Evolutionary conservation across 2,329 filamentous ascomycete species (phyloP), one percentile per base, ranked within the genome.

Genomic region (Xylaria sp.): DNA sequence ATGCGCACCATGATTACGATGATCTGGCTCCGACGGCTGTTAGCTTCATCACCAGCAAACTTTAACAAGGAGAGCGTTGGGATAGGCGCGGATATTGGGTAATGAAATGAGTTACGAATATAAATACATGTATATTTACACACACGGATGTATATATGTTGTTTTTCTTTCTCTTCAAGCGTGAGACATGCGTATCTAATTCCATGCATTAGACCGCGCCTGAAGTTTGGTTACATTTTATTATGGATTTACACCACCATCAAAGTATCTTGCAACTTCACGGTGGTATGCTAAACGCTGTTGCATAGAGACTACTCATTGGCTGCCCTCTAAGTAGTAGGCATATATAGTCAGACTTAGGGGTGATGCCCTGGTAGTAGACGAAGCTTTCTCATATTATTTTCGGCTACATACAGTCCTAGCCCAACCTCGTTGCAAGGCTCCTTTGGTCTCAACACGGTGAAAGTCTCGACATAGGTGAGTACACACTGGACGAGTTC

Each of bases 1-100:
- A 78, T 8, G 72, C 81, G 7, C 84, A 85, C 76, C 63, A 81
- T 41, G 76, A 76, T 2, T 86, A 86, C n/a, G 41, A 69, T 2
- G 70, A 73, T 46, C 50, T 72, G 6, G 66, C 66, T 0, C 66
- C 65, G 15, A 50, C 62, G 37, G 72, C 68, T 20, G 72, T 71
- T 12, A 52, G 54, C 39, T 73, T 72, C 28, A 72, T 73, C 34
- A 61, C 56, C 20, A 57, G 63, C 31, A 72, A 69, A 64, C 56
- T 71, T 18, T 68, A 59, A 50, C 20, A 15, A 12, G 37, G 18
- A 13, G 25, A 54, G 50, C 9, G 25, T 44, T 8, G 12, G 15
- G 52, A 37, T 52, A 37, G 15, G 18, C 13, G 34, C 31, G 50
- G 31, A 13, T 51, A 64, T 10, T 18, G 28, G 18, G 25, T 46